These are phyloP conservation scores for Protomyces macrosporus DNA, from an alignment of 1,139 yeast genomes.

Conservation along the genomic window DNA sequence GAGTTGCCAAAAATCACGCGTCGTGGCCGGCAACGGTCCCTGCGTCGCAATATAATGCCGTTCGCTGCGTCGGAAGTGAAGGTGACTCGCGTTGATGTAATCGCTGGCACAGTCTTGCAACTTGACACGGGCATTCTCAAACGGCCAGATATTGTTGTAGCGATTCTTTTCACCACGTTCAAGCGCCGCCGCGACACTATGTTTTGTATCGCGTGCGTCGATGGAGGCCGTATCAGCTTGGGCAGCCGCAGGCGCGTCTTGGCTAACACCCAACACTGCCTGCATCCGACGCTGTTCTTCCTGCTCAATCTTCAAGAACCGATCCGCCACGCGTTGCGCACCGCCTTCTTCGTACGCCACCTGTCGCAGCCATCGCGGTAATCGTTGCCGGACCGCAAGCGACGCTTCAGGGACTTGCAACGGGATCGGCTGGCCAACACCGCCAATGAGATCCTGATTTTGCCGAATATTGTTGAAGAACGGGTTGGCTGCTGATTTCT, in stretches of 20 bases:
- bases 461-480: conserved; percentile 33
- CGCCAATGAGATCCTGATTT: conserved; percentile 32
- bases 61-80: conserved; percentile 39
- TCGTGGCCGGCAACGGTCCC: conserved; percentile 72
- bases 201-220: conserved; percentile 39
- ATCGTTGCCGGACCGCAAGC: conserved; percentile 4
- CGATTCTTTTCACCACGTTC: conserved; percentile 64
- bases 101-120: conserved; percentile 41
- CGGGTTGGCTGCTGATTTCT: conserved; percentile 28
- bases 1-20: conserved; percentile 78
- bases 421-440: conserved; percentile 32
- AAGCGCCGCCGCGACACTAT: conserved; percentile 60
- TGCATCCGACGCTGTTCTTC: conserved; percentile 41
- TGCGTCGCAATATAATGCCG: conserved; percentile 71
- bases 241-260: conserved; percentile 1
- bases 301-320: conserved; percentile 40
- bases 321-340: conserved; percentile 39
- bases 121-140: conserved; percentile 71
- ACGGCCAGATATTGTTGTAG: conserved; percentile 76
- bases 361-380: conserved; percentile 41
- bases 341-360: conserved; percentile 36
- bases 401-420: conserved; percentile 31
- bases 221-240: conserved; percentile 30
- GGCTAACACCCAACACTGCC: conserved; percentile 32
- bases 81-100: conserved; percentile 61